phyloP scores from a whole-genome alignment of 768 basidiomycete genomes.

The Symmetrospora coprosmae region DNA sequence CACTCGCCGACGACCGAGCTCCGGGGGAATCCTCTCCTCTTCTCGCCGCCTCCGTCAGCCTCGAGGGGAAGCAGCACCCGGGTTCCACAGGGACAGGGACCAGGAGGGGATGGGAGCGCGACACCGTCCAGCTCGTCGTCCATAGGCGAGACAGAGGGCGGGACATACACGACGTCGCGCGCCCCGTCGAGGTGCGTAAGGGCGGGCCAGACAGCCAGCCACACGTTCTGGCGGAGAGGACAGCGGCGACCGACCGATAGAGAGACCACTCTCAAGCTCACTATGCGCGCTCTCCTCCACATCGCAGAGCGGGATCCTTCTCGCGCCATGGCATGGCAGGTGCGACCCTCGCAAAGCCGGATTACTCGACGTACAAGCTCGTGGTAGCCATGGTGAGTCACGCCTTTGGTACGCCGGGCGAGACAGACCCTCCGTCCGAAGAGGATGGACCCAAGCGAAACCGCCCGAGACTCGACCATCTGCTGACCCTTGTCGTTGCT shows the following conservation, averaged over 20 bases:
- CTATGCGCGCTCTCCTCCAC: neutral
- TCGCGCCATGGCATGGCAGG: constrained; percentile 1
- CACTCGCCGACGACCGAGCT: constrained; percentile 2
- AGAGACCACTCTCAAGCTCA: too few relatives aligned
- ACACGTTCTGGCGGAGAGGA: neutral
- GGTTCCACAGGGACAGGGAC: neutral
- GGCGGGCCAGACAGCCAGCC: neutral
- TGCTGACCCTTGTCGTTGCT: neutral
- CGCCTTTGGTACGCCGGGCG: too few relatives aligned
- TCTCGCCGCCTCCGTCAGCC: neutral
- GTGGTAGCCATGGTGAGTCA: constrained; percentile 77
- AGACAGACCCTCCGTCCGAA: too few relatives aligned
- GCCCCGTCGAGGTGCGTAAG: neutral
- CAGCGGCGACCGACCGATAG: neutral
- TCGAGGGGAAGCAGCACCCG: neutral
- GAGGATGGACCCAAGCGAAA: too few relatives aligned
- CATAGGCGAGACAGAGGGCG: neutral
- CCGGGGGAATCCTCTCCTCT: neutral
- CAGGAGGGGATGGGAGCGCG: neutral
- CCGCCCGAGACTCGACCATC: neutral
- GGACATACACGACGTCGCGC: constrained; percentile 10
- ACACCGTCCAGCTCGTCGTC: neutral
- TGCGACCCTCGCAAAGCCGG: constrained; percentile 71
- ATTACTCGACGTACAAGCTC: constrained; percentile 97
- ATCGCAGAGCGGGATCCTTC: constrained; percentile 1